Evolutionary conservation across 2,329 filamentous ascomycete species (phyloP), one percentile per base, ranked within the genome.

Genomic region (Calonectria hawksworthii): DNA sequence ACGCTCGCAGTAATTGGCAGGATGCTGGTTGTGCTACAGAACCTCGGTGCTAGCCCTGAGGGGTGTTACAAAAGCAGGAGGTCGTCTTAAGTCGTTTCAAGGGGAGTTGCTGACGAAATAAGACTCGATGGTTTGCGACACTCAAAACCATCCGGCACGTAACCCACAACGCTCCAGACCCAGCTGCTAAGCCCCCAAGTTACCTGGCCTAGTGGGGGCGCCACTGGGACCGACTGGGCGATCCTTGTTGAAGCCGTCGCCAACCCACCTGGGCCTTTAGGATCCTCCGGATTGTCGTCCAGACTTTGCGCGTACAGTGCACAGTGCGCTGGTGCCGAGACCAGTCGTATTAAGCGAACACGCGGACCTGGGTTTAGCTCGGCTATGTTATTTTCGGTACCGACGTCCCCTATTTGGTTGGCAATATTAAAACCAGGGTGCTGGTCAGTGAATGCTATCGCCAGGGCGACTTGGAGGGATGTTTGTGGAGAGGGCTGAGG

Each of bases 111-210:
- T 30, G 52, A 47, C 70, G 51, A 70, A 63, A n/a, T 50, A 54
- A 54, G 52, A 32, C 28, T 65, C 66, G 36, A 69, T 41, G 71
- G 66, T 44, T 73, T 65, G 50, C 67, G 61, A 64, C 65, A 26
- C 34, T 51, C 34, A 26, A 69, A 56, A 59, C 54, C 71, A 59
- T 69, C 32, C 72, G 65, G 54, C 59, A 70, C 74, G 68, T 51
- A 77, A 76, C 63, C 80, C 77, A 65, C 73, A 77, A 70, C 75
- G 68, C 71, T 65, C 54, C 21, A 63, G 76, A 75, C 74, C 78
- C 67, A 68, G 72, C 73, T 75, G 76, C 70, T 68, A 73, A 52
- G 13, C 74, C 78, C 79, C 68, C 63, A 66, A 54, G 28, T 52
- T 50, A 47, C 65, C 34, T 54, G 64, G 23, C 56, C n/a, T 71